These are phyloP conservation scores for Hippophae tibetana DNA, from an alignment of 306 rosid genomes.

Conservation along the genomic window DNA sequence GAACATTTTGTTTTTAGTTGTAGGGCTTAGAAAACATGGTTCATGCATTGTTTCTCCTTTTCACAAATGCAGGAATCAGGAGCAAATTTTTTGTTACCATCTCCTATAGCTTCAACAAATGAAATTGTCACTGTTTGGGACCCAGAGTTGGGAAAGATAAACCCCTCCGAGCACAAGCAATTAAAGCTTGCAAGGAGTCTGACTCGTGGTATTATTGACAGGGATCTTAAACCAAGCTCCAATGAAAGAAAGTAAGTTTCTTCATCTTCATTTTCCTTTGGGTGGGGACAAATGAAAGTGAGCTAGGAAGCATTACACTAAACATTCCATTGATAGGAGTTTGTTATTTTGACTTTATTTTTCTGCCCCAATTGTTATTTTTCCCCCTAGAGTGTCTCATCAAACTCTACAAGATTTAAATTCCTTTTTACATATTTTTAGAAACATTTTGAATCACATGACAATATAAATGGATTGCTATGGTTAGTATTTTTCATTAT, in stretches of 20 bases:
- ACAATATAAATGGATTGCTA: background rate
- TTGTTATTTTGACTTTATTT: background rate
- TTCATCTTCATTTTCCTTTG: too few species aligned
- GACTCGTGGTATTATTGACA: conserved; percentile 93
- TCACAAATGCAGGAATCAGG: conserved; percentile 73
- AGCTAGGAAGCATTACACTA: conserved; percentile 8
- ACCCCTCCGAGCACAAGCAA: conserved; percentile 97
- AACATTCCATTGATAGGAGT: background rate
- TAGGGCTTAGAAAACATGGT: background rate
- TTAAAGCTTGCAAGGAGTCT: conserved; percentile 90
- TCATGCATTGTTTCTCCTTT: background rate
- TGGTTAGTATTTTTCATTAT: background rate
- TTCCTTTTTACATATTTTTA: too few species aligned
- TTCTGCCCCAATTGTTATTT: background rate
- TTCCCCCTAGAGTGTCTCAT: background rate
- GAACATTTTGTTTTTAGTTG: background rate
- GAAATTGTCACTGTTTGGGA: conserved; percentile 91
- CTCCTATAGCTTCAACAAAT: conserved; percentile 87
- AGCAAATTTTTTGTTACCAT: conserved; percentile 81
- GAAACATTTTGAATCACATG: too few species aligned
- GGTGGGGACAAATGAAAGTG: too few species aligned
- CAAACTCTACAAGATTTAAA: too few species aligned
- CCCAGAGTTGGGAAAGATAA: conserved; percentile 82
- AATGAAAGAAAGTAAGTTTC: conserved; percentile 82
- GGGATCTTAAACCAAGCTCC: conserved; percentile 89